Evolutionary conservation across 805 yeast species (phyloP).

Genomic region (Hanseniaspora mollemarum): DNA sequence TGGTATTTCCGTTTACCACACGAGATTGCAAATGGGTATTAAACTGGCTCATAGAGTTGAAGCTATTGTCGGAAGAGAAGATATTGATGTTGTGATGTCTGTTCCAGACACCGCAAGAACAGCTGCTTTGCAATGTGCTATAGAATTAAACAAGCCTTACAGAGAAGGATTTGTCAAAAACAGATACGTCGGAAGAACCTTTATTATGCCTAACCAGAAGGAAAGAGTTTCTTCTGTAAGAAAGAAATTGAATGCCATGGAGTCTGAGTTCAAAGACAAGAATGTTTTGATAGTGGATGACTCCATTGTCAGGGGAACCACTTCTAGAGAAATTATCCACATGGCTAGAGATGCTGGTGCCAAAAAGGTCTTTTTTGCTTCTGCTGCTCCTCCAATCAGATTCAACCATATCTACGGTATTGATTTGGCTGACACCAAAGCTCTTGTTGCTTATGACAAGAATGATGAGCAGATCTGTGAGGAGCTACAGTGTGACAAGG

Average conservation of each 20-base stretch:
- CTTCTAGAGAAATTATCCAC: constrained; percentile 86
- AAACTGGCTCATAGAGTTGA: constrained; percentile 67
- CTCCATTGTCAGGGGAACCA: constrained; percentile 94
- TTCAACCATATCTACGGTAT: constrained; percentile 94
- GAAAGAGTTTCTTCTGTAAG: constrained; percentile 90
- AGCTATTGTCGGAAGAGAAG: constrained; percentile 37
- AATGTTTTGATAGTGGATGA: constrained; percentile 88
- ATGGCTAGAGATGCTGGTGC: constrained; percentile 99
- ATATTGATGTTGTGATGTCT: constrained; percentile 89
- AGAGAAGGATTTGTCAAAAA: constrained; percentile 96
- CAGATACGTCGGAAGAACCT: constrained; percentile 93
- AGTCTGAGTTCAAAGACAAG: constrained; percentile 72
- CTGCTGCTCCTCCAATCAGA: constrained; percentile 97
- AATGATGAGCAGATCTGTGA: constrained; percentile 62
- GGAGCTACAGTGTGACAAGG: constrained; percentile 80
- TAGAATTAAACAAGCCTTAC: constrained; percentile 65
- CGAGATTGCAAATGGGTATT: constrained; percentile 88
- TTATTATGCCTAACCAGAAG: constrained; percentile 95
- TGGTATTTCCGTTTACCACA: constrained; percentile 90
- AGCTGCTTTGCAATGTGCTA: constrained; percentile 86
- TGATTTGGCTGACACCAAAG: constrained; percentile 89
- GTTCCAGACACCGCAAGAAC: constrained; percentile 98
- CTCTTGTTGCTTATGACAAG: constrained; percentile 77
- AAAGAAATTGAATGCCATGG: constrained; percentile 92
- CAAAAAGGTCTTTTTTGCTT: constrained; percentile 83